These are phyloP conservation scores for Gliomastix tumulicola DNA, from an alignment of 2,329 filamentous ascomycete genomes.

Conservation along the genomic window DNA sequence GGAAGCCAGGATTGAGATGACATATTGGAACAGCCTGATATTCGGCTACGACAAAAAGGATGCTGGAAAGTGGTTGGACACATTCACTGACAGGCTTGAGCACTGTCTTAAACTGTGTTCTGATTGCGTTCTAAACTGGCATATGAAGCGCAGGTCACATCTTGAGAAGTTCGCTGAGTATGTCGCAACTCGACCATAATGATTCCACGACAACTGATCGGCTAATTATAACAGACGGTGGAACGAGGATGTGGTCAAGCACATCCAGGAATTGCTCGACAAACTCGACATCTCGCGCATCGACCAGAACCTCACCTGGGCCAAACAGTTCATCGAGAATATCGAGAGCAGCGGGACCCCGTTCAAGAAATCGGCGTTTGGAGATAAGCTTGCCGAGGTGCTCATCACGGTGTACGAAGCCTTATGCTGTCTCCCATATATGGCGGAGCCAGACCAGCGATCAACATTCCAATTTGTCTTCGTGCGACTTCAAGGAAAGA, in stretches of 20 bases:
- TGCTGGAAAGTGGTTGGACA: slow-evolving; percentile 50
- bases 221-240: slow-evolving; percentile 25
- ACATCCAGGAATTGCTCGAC: slow-evolving; percentile 51
- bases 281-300: slow-evolving; percentile 56
- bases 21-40: slow-evolving; percentile 62
- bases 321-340: slow-evolving; percentile 45
- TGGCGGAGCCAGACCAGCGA: slow-evolving; percentile 47
- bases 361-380: slow-evolving; percentile 40
- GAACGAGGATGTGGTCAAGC: slow-evolving; percentile 41
- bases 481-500: slow-evolving; percentile 63
- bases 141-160: slow-evolving; percentile 58
- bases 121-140: slow-evolving; percentile 67
- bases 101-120: slow-evolving; percentile 57
- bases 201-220: not conserved
- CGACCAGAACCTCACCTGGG: slow-evolving; percentile 48
- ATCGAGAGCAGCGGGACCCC: slow-evolving; percentile 37
- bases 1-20: slow-evolving; percentile 49
- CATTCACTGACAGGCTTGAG: slow-evolving; percentile 52
- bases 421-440: slow-evolving; percentile 74
- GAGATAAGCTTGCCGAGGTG: slow-evolving; percentile 45
- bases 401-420: slow-evolving; percentile 83
- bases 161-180: slow-evolving; percentile 57
- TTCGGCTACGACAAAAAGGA: slow-evolving; percentile 59
- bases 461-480: slow-evolving; percentile 76
- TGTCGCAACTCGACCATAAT: slow-evolving; percentile 10